These are phyloP conservation scores for Ascoidea tarda DNA, from an alignment of 805 yeast genomes.

Conservation along the genomic window DNA sequence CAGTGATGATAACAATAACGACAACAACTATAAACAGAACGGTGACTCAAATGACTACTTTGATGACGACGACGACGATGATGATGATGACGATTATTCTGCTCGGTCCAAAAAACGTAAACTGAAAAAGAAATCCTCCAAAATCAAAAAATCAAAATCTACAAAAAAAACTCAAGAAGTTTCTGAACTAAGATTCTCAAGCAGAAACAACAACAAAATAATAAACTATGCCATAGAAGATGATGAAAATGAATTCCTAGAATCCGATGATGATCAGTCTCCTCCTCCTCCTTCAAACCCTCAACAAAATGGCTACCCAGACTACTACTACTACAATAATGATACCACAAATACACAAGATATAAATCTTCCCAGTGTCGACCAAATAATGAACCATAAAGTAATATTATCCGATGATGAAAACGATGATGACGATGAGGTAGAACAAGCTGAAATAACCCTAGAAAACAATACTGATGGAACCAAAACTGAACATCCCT, in stretches of 20 bases:
- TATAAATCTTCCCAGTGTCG: slow-evolving; percentile 18
- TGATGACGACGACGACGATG: slow-evolving; percentile 19
- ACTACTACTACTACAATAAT: slow-evolving; percentile 13
- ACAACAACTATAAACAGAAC: slow-evolving; percentile 12
- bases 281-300: slow-evolving; percentile 5
- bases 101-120: slow-evolving; percentile 12
- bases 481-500: slow-evolving; percentile 3
- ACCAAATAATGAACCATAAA: slow-evolving; percentile 41
- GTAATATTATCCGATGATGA: slow-evolving; percentile 17
- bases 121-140: slow-evolving; percentile 13
- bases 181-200: slow-evolving; percentile 59
- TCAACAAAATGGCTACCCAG: slow-evolving; percentile 11
- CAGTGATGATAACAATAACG: slow-evolving; percentile 16
- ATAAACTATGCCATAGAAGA: slow-evolving; percentile 69
- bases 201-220: slow-evolving; percentile 48
- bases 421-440: slow-evolving; percentile 11
- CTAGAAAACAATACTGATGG: slow-evolving; percentile 6
- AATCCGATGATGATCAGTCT: slow-evolving; percentile 11
- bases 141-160: slow-evolving; percentile 12
- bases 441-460: slow-evolving; percentile 10
- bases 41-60: slow-evolving; percentile 12
- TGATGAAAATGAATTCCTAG: slow-evolving; percentile 28
- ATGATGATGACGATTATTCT: slow-evolving; percentile 25
- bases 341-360: not conserved
- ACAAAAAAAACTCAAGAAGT: slow-evolving; percentile 11